A percentile compares a stretch with the other conserved stretches of the same genome.
These are phyloP conservation scores for Solanum paucissectum DNA, from an alignment of 257 asterid genomes.

Conservation along the genomic window DNA sequence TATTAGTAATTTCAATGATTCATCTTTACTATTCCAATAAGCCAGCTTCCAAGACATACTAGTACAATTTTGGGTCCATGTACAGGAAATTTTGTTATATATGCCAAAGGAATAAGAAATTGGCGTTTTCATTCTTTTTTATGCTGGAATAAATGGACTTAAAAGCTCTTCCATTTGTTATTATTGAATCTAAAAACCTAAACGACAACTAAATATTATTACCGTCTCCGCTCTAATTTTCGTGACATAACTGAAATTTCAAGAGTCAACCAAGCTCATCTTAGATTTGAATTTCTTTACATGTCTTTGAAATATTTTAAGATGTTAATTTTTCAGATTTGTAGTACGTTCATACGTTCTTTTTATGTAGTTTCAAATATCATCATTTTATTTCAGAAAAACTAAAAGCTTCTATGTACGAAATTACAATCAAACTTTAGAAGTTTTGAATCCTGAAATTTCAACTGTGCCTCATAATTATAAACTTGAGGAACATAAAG, in stretches of 20 bases:
- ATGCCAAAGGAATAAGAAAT: neutral
- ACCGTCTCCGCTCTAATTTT: neutral
- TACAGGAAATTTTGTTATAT: too few species aligned
- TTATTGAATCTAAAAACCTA: neutral
- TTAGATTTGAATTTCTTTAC: neutral
- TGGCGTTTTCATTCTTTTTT: neutral
- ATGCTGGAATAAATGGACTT: neutral
- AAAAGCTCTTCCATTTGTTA: neutral
- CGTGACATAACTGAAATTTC: neutral
- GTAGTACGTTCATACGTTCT: neutral
- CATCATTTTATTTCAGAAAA: neutral
- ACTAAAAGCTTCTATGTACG: neutral
- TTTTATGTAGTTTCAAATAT: neutral
- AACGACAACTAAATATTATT: neutral
- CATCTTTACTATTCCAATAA: neutral
- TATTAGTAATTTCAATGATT: neutral
- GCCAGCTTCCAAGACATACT: neutral
- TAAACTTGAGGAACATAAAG: neutral
- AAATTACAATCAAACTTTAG: neutral
- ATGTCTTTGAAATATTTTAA: neutral
- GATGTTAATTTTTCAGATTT: neutral
- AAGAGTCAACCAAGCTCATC: neutral
- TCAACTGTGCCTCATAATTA: neutral
- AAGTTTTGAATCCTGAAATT: neutral
- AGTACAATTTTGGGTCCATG: neutral